Conservation (phyloP, 78 protist species). For the Tieghemostelium lacteum region DNA sequence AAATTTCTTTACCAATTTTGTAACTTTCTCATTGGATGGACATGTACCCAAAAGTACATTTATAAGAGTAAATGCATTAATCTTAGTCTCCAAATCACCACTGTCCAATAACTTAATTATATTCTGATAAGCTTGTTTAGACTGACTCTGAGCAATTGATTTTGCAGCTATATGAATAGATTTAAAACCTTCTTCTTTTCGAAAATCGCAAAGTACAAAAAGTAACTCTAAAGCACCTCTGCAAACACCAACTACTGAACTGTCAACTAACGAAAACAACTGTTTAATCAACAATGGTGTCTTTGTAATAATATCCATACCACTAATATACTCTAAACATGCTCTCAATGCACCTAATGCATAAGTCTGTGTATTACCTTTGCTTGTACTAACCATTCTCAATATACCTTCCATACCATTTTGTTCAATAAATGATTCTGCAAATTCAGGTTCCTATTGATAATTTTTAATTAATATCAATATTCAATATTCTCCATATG, state of each 20-base stretch:
- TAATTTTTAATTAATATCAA: not conserved
- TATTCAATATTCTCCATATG: not conserved
- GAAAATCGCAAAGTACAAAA: slow-evolving; percentile 55
- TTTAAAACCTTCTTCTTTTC: slow-evolving; percentile 65
- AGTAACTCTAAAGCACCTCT: slow-evolving; percentile 65
- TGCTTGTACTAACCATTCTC: slow-evolving; percentile 24
- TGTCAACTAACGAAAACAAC: slow-evolving; percentile 40
- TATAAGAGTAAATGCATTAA: slow-evolving; percentile 56
- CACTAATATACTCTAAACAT: slow-evolving; percentile 72
- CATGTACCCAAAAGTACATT: slow-evolving; percentile 54
- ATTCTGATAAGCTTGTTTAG: slow-evolving; percentile 16
- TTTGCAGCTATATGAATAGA: slow-evolving; percentile 71
- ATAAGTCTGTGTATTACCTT: slow-evolving; percentile 75
- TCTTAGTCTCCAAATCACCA: slow-evolving; percentile 66
- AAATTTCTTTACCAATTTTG: slow-evolving; percentile 40
- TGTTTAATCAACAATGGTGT: slow-evolving; percentile 68
- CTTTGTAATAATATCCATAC: slow-evolving; percentile 68
- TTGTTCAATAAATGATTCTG: slow-evolving; percentile 71
- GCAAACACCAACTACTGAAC: slow-evolving; percentile 63
- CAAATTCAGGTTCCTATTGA: slow-evolving; percentile 68
- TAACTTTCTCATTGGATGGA: slow-evolving; percentile 40
- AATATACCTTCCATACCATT: slow-evolving; percentile 74
- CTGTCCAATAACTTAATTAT: slow-evolving; percentile 33
- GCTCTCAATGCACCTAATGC: slow-evolving; percentile 68
- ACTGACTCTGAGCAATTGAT: slow-evolving; percentile 12